Base-by-base conservation (phyloP, 495 filamentous ascomycete genomes). In the Neurospora intermedia region DNA sequence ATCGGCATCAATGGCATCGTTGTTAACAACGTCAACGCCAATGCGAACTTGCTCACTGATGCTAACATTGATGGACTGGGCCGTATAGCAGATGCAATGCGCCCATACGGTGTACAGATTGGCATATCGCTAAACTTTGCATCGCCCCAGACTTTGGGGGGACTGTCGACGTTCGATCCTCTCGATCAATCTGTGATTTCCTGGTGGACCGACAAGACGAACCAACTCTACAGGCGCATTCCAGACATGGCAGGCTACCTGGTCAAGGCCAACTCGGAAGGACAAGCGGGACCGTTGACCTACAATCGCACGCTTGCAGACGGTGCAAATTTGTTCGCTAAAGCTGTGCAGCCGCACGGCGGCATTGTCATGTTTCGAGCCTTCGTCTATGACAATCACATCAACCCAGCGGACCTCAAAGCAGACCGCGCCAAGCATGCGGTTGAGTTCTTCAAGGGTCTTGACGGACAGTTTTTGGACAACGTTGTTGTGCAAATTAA, bases 401-500 rank as follows among this genome's bases (percentile, higher is more conserved):
- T 82, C 88, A 84, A 90, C 75, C 79, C 72, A 13, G 41, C 81
- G 1, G 82, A 87, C 74, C 92, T 90, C 89, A 89, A 84, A 70
- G 85, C 84, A 13, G 91, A 93, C 78, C 87, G 91, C 4, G 91
- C 90, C 8, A 91, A 91, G 66, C 90, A 89, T 0, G 89, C 89
- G 1, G 88, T 90, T 5, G 79, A 93, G 2, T 92, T 85, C 77
- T 93, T 93, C 81, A 83, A 89, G 46, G 79, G 82, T 0, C 83
- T 92, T 11, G 91, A 93, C 78, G 87, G 83, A 16, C 75, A 89
- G 75, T 92, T 93, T 69, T 87, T 89, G 35, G 87, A 90, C 71
- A 93, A 92, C 75, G 89, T 92, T 0, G 84, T 92, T 0, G 82
- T 92, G 7, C 91, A 93, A 74, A 89, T 92, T 78, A 93, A 93